phyloP scores from a whole-genome alignment of 176 grass and related monocot species.

The Oryza officinalis region DNA sequence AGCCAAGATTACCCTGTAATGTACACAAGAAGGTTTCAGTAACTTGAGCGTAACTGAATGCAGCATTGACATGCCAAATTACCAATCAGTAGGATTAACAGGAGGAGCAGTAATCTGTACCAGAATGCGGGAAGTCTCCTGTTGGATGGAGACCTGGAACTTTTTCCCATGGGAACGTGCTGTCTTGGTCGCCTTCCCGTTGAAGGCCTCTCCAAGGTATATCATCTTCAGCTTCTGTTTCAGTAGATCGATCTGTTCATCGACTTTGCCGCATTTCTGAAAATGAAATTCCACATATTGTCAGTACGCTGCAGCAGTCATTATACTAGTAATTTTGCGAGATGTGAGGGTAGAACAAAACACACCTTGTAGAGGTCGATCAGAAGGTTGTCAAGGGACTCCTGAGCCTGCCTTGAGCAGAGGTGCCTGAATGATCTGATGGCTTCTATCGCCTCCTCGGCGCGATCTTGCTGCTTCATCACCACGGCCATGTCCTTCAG shows the following conservation, averaged over 20 bases:
- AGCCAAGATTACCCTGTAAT: constrained; percentile 88
- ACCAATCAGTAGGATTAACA: not conserved
- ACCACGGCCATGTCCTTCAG: constrained; percentile 89
- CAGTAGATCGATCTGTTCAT: constrained; percentile 87
- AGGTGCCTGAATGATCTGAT: constrained; percentile 84
- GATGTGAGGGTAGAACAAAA: not conserved
- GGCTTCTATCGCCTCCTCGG: constrained; percentile 77
- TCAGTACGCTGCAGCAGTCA: not conserved
- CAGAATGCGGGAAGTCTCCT: constrained; percentile 83
- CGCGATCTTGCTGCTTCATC: constrained; percentile 86
- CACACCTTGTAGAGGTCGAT: constrained; percentile 91
- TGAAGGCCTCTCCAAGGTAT: constrained; percentile 77
- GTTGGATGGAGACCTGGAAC: constrained; percentile 93
- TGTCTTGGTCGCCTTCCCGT: constrained; percentile 84
- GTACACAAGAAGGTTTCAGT: not conserved
- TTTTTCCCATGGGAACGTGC: constrained; percentile 95
- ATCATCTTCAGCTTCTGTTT: constrained; percentile 95
- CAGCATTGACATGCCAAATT: not conserved
- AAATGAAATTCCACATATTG: not conserved
- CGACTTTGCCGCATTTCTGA: constrained; percentile 80
- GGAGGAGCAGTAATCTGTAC: constrained; percentile 16
- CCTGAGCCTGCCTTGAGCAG: constrained; percentile 88
- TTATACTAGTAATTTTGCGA: not conserved
- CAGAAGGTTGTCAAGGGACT: constrained; percentile 91
- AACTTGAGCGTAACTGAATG: constrained; percentile 9